Percentiles rank a stretch among this genome's conserved stretches.
phyloP scores from a whole-genome alignment of 75 land plant genomes.

The Chamaecyparis obtusa region DNA sequence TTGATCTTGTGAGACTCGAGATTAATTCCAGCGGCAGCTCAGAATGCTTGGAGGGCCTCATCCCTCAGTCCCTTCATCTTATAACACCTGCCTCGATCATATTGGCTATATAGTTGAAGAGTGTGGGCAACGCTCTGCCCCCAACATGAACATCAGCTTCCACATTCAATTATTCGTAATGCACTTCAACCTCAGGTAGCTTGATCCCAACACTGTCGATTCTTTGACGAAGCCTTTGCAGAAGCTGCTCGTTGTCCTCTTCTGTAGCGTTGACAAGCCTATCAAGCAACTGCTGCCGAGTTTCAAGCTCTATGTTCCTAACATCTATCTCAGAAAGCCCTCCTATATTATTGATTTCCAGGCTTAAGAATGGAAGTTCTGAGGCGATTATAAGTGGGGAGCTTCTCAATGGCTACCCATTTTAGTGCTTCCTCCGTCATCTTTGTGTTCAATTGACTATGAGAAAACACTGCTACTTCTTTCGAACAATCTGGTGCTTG shows the following conservation, averaged over 20 bases:
- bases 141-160: constrained; percentile 22
- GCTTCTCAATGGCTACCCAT: constrained; percentile 2
- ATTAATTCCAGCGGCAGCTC: no score
- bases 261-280: constrained; percentile 39
- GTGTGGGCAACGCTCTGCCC: constrained; percentile 37
- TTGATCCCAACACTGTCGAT: no score
- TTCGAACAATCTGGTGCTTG: background rate
- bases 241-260: constrained; percentile 41
- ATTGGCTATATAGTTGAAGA: constrained; percentile 23
- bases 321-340: constrained; percentile 25
- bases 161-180: no score
- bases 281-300: constrained; percentile 34
- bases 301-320: constrained; percentile 17
- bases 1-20: no score
- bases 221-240: constrained; percentile 41
- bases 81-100: constrained; percentile 25
- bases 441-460: background rate
- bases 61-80: no score
- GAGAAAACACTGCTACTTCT: background rate
- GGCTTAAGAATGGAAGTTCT: background rate
- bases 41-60: no score
- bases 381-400: constrained; percentile 5
- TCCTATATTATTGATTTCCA: background rate
- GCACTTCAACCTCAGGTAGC: no score
- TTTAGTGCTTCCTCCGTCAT: background rate